A percentile compares a stretch with the other conserved stretches of the same genome.
Evolutionary conservation across 345 rosid genomes (phyloP).

Genomic region (Populus simonii): DNA sequence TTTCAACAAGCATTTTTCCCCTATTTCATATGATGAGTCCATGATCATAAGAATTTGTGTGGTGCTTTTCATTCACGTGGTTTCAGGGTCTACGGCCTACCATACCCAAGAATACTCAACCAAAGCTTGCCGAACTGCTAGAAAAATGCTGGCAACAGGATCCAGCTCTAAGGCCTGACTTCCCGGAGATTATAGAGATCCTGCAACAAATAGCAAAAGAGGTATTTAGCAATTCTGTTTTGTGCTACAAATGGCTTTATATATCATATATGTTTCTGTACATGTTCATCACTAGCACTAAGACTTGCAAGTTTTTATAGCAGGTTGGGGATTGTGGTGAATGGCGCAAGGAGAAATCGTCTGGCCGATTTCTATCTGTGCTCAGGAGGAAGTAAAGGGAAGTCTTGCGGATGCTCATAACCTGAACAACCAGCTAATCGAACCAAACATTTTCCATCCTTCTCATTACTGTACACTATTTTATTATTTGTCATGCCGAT

Average conservation of each 20-base stretch:
- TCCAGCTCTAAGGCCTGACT: constrained; percentile 81
- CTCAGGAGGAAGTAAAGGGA: constrained; percentile 49
- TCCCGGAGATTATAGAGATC: constrained; percentile 63
- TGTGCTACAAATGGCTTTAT: background rate
- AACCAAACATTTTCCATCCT: background rate
- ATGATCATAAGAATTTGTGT: background rate
- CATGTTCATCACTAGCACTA: background rate
- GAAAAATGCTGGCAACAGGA: constrained; percentile 89
- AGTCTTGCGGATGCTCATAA: constrained; percentile 1
- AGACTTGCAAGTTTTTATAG: constrained; percentile 1
- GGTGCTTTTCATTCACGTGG: background rate
- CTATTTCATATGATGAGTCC: background rate
- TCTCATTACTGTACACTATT: constrained; percentile 32
- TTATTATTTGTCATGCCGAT: background rate
- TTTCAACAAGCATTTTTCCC: background rate
- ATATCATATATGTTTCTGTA: background rate
- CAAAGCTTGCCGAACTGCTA: constrained; percentile 62
- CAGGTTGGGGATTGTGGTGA: constrained; percentile 74
- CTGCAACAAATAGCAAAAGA: constrained; percentile 71
- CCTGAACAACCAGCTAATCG: constrained; percentile 3
- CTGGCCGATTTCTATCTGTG: constrained; percentile 76
- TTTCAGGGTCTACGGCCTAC: constrained; percentile 79
- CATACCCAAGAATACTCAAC: constrained; percentile 61
- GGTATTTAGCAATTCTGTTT: constrained; percentile 25
- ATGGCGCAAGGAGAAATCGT: constrained; percentile 61